Conservation (phyloP, 1,284 basidiomycete species). For the Fomitiporia mediterranea region DNA sequence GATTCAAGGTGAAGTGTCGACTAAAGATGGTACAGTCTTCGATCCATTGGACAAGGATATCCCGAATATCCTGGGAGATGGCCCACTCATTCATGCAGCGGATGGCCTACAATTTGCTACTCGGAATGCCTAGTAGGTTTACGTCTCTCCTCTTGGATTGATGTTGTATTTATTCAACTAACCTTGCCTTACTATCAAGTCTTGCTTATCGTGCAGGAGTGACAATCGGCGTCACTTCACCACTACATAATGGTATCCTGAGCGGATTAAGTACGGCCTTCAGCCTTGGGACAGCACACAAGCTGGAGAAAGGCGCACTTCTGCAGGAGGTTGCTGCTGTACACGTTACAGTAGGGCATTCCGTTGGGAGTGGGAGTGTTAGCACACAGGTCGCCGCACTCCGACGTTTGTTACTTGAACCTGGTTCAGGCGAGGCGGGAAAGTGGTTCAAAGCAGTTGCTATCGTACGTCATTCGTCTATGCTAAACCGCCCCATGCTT, state of each 20-base stretch:
- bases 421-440: slow-evolving; percentile 42
- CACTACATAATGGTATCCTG: slow-evolving; percentile 51
- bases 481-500: too few relatives aligned
- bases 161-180: slow-evolving; percentile 25
- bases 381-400: slow-evolving; percentile 32
- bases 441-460: slow-evolving; percentile 51
- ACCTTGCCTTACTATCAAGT: slow-evolving; percentile 36
- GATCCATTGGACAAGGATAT: slow-evolving; percentile 45
- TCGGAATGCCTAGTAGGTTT: slow-evolving; percentile 66
- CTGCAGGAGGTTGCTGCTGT: slow-evolving; percentile 65
- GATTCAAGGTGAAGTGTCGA: slow-evolving; percentile 57
- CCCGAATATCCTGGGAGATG: slow-evolving; percentile 45
- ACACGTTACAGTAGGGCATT: slow-evolving; percentile 57
- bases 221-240: slow-evolving; percentile 57
- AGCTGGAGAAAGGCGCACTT: slow-evolving; percentile 63
- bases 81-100: slow-evolving; percentile 51
- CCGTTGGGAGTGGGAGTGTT: slow-evolving; percentile 27
- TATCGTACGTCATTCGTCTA: slow-evolving; percentile 31
- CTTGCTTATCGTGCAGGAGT: slow-evolving; percentile 59
- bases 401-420: slow-evolving; percentile 54
- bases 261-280: slow-evolving; percentile 67
- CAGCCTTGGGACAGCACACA: slow-evolving; percentile 35
- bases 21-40: slow-evolving; percentile 57
- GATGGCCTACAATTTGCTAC: slow-evolving; percentile 74
- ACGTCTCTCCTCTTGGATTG: background rate